These are phyloP conservation scores for Elongisporangium prolatum DNA, from an alignment of 352 stramenopile species.

Conservation along the genomic window DNA sequence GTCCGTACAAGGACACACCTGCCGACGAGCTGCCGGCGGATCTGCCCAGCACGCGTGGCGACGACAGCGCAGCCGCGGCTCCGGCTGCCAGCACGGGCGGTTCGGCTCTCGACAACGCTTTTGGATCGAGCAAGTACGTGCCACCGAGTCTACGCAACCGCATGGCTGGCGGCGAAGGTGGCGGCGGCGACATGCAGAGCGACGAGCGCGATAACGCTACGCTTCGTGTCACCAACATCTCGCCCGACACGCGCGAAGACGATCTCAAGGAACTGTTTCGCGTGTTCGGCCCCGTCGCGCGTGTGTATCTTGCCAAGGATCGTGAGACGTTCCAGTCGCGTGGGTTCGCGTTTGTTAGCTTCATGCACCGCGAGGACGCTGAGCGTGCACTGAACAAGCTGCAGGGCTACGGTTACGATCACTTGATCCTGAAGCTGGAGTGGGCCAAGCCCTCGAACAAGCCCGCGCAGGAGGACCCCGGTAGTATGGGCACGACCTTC, in stretches of 20 bases:
- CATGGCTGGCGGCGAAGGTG: constrained; percentile 21
- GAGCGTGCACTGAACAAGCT: constrained; percentile 96
- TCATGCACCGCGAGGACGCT: constrained; percentile 95
- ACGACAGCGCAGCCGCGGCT: constrained; percentile 20
- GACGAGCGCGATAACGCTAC: constrained; percentile 85
- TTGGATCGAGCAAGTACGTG: constrained; percentile 85
- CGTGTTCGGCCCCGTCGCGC: constrained; percentile 94
- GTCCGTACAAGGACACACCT: constrained; percentile 87
- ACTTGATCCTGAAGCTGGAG: constrained; percentile 99
- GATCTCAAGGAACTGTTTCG: constrained; percentile 99
- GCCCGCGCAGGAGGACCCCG: constrained; percentile 61
- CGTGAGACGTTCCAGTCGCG: constrained; percentile 96
- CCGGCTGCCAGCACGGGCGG: constrained; percentile 24
- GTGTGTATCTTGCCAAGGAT: constrained; percentile 98
- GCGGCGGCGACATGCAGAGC: constrained; percentile 23
- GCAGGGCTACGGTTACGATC: constrained; percentile 97
- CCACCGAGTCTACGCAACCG: constrained; percentile 76
- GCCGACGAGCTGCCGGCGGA: constrained; percentile 75
- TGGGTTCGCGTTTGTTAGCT: constrained; percentile 99
- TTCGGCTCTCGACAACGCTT: constrained; percentile 62
- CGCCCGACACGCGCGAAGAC: constrained; percentile 96
- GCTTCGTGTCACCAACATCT: constrained; percentile 99
- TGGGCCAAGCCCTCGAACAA: constrained; percentile 97
- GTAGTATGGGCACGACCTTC: constrained; percentile 85
- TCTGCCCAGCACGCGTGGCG: constrained; percentile 26